Base-by-base conservation (phyloP, 306 rosid genomes). In the Hippophae tibetana region DNA sequence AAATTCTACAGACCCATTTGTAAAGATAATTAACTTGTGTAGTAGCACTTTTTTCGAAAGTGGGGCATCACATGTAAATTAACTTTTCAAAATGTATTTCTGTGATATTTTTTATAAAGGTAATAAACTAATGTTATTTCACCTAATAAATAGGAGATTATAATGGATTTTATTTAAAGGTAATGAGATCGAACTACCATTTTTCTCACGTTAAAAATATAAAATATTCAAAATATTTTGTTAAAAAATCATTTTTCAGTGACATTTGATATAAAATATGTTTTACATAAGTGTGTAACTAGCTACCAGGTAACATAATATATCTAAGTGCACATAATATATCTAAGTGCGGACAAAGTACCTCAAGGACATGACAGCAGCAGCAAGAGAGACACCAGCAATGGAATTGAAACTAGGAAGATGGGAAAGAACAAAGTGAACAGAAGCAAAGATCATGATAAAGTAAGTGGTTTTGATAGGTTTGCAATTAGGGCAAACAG, bases 321-420 rank as follows among this genome's bases (percentile, higher is more conserved):
- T 10, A 8, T 57, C 1, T 1, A 0, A 18, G 18, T 18, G 23
- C 18, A n/a, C n/a, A n/a, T n/a, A n/a, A n/a, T 18, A 18, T 18
- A 18, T 18, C 18, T 0, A 1, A 18, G 23, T 18, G 23, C 1
- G 23, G 23, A 18, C 23, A 18, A 18, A 73, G 38, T 31, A 31
- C 82, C 76, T 69, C 61, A 78, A 62, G 43, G 82, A 78, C 74
- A 78, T 76, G 74, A 51, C 57, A 4, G 77, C 82, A 0, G 82
- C 79, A 0, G 79, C 74, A 10, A 78, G 46, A 7, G 82, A 78
- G 48, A 78, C 46, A 25, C 64, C 61, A 6, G 76, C 59, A 53
- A 78, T 73, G 65, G 82, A 73, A 54, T 78, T 74, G 65, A 73
- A 74, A 58, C 68, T 73, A 12, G 82, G 82, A 10, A 78, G 71